phyloP scores from a whole-genome alignment of 495 filamentous ascomycete genomes.

The Penicillium psychrofluorescens region DNA sequence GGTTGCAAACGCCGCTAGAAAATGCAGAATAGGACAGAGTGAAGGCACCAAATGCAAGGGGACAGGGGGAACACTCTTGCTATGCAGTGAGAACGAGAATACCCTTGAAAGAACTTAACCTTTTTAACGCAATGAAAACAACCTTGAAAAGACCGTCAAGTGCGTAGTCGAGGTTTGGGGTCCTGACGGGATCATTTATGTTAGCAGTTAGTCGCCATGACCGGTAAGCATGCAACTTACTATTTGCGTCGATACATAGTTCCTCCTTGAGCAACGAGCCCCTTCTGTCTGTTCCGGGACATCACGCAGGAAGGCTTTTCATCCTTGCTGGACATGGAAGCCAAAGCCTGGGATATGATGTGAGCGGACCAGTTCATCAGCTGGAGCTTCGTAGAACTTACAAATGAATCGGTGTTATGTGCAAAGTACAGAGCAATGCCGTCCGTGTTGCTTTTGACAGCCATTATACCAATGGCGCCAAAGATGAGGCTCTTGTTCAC shows the following conservation, averaged over 20 bases:
- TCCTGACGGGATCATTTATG: too few species aligned
- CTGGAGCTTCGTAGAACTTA: slow-evolving; percentile 19
- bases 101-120: too few species aligned
- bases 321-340: slow-evolving; percentile 77
- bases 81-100: too few species aligned
- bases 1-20: background rate
- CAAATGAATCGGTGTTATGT: slow-evolving; percentile 89
- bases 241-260: slow-evolving; percentile 19
- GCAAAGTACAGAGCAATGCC: slow-evolving; percentile 78
- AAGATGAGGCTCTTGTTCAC: slow-evolving; percentile 61
- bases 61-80: too few species aligned
- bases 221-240: slow-evolving; percentile 1
- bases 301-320: slow-evolving; percentile 67
- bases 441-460: slow-evolving; percentile 65
- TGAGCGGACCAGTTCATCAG: slow-evolving; percentile 4
- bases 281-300: slow-evolving; percentile 54
- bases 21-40: background rate
- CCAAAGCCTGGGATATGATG: slow-evolving; percentile 50
- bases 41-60: background rate
- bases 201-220: background rate
- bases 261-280: slow-evolving; percentile 36
- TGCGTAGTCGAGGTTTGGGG: background rate
- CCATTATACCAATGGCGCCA: slow-evolving; percentile 77
- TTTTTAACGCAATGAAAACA: too few species aligned
- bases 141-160: too few species aligned